Conservation (phyloP, 306 rosid species). For the Cotoneaster glaucophyllus region DNA sequence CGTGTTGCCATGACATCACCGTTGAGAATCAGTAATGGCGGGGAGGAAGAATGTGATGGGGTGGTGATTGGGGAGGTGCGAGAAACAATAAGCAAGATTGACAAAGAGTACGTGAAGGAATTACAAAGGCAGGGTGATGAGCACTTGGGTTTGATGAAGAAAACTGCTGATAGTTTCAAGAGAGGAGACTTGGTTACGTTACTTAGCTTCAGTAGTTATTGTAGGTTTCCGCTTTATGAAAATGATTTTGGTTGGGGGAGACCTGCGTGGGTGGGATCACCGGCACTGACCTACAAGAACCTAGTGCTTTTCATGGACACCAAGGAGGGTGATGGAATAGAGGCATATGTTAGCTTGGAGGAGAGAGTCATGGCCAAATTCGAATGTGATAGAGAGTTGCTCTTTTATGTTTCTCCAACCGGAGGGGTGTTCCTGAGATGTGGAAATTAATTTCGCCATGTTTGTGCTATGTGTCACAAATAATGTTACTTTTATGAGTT, state of each 20-base stretch:
- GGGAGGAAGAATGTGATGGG: not conserved
- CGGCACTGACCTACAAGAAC: constrained; percentile 33
- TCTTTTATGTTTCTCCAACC: not conserved
- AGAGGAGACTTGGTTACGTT: not conserved
- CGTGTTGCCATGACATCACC: not conserved
- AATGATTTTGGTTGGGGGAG: constrained; percentile 44
- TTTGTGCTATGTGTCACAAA: not conserved
- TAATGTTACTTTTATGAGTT: not conserved
- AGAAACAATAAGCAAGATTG: not conserved
- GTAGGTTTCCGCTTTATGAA: constrained; percentile 11
- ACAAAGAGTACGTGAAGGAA: not conserved
- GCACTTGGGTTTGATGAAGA: not conserved
- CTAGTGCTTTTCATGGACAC: constrained; percentile 40
- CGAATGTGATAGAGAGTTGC: constrained; percentile 27
- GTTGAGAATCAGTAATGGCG: not conserved
- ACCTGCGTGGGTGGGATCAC: constrained; percentile 44
- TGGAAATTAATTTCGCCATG: not conserved
- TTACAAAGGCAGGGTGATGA: constrained; percentile 1
- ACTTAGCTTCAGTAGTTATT: constrained; percentile 4
- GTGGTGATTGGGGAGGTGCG: constrained; percentile 15
- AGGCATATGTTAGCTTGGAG: constrained; percentile 14
- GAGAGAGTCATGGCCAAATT: constrained; percentile 44
- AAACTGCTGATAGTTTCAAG: not conserved
- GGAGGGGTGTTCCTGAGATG: not conserved
- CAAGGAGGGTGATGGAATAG: constrained; percentile 24